Conservation (phyloP, 805 yeast species). For the Citeromyces matritensis region DNA sequence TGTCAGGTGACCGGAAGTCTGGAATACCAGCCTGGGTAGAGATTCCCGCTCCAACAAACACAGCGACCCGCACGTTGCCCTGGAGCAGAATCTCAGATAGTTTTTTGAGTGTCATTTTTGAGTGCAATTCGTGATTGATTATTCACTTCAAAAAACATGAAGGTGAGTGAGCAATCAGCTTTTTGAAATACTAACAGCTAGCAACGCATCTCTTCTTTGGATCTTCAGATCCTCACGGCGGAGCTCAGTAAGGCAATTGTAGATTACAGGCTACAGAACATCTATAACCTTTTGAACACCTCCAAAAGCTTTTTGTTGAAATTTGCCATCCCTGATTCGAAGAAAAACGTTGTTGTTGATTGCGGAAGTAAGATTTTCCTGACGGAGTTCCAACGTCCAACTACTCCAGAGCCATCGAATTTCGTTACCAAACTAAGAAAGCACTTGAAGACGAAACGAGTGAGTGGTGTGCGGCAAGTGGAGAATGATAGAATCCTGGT, state of each 20-base stretch:
- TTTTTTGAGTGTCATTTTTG: slow-evolving; percentile 7
- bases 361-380: slow-evolving; percentile 74
- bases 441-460: slow-evolving; percentile 67
- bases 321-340: slow-evolving; percentile 74
- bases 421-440: slow-evolving; percentile 80
- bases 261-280: slow-evolving; percentile 66
- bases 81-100: slow-evolving; percentile 9
- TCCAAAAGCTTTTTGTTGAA: slow-evolving; percentile 63
- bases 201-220: slow-evolving; percentile 82
- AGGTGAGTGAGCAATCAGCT: slow-evolving; percentile 1
- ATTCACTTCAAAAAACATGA: background rate
- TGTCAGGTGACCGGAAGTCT: slow-evolving; percentile 82
- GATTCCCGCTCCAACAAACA: slow-evolving; percentile 86
- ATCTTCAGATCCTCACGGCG: slow-evolving; percentile 51
- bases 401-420: slow-evolving; percentile 69
- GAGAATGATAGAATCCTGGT: slow-evolving; percentile 76
- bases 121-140: no score
- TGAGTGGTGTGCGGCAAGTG: slow-evolving; percentile 60
- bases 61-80: slow-evolving; percentile 27
- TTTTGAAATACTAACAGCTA: no score
- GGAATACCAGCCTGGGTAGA: slow-evolving; percentile 93
- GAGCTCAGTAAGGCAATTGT: slow-evolving; percentile 47
- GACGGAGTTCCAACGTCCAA: slow-evolving; percentile 70
- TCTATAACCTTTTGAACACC: slow-evolving; percentile 66
- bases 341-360: slow-evolving; percentile 61